phyloP scores from a whole-genome alignment of 108 stramenopile species.

The Skeletonema potamos region DNA sequence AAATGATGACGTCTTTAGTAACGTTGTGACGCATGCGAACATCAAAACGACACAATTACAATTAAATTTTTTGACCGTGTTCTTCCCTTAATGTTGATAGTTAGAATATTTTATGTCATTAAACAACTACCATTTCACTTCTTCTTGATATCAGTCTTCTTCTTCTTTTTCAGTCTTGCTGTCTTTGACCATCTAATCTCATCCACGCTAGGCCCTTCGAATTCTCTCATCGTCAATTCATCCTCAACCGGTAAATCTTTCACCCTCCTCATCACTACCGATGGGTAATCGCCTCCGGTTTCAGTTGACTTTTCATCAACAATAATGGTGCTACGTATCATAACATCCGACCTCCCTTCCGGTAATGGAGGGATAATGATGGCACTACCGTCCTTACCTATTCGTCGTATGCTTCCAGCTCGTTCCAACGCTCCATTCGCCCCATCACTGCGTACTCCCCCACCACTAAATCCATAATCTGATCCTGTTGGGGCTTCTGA shows the following conservation, averaged over 20 bases:
- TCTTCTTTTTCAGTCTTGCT: neutral
- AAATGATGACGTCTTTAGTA: no score
- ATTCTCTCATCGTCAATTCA: slow-evolving; percentile 44
- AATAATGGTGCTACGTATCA: slow-evolving; percentile 38
- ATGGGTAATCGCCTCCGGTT: neutral
- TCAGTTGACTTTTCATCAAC: neutral
- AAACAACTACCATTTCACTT: no score
- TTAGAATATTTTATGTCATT: no score
- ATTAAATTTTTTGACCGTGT: no score
- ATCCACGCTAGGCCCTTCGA: slow-evolving; percentile 35
- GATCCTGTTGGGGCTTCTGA: slow-evolving; percentile 4
- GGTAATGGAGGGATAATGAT: slow-evolving; percentile 13
- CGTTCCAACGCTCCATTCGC: neutral
- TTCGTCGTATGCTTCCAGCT: slow-evolving; percentile 10
- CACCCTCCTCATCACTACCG: slow-evolving; percentile 41
- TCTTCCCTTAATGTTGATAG: no score
- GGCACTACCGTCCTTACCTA: slow-evolving; percentile 21
- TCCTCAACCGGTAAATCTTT: slow-evolving; percentile 40
- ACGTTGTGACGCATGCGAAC: no score
- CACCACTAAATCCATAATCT: slow-evolving; percentile 2
- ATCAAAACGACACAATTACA: no score
- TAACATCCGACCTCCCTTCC: slow-evolving; percentile 26
- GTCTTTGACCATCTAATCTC: slow-evolving; percentile 17
- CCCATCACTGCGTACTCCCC: neutral
- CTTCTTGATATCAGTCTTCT: neutral